Conservation (phyloP, 345 rosid species). For the Citrus unshiu region DNA sequence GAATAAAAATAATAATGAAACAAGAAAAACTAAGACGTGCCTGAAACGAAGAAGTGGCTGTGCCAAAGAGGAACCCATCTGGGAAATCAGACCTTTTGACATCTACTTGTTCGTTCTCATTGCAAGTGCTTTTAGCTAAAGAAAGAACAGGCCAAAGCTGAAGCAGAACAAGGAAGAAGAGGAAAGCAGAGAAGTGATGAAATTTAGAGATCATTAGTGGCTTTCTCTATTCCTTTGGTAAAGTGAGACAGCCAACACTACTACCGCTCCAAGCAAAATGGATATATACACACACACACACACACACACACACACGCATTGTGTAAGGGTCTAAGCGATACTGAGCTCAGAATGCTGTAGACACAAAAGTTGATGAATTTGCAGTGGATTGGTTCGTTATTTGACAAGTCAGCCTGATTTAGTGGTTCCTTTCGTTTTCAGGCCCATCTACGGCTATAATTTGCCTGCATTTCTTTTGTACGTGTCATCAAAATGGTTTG, state of each 20-base stretch:
- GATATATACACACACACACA: rapidly evolving
- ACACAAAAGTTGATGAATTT: too few relatives aligned
- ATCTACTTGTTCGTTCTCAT: conserved; percentile 6
- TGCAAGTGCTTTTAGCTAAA: background rate
- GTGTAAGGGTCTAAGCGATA: too few relatives aligned
- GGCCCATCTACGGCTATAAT: too few relatives aligned
- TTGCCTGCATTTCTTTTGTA: too few relatives aligned
- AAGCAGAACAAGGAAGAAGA: background rate
- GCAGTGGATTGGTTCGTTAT: too few relatives aligned
- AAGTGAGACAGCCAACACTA: background rate
- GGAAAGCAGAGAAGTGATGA: background rate
- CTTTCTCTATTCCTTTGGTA: background rate
- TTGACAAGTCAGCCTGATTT: too few relatives aligned
- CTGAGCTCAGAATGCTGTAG: too few relatives aligned
- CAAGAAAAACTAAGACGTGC: background rate
- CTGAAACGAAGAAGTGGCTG: conserved; percentile 23
- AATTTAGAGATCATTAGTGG: too few relatives aligned
- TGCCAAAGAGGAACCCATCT: conserved; percentile 23
- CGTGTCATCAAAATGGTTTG: too few relatives aligned
- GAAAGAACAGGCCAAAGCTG: background rate
- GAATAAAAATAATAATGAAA: background rate
- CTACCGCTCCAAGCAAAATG: background rate
- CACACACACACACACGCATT: rapidly evolving
- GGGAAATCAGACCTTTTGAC: conserved; percentile 21
- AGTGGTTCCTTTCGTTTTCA: too few relatives aligned